phyloP scores from a whole-genome alignment of 1,139 yeast genomes.

The Debaryomycetaceae sp. region DNA sequence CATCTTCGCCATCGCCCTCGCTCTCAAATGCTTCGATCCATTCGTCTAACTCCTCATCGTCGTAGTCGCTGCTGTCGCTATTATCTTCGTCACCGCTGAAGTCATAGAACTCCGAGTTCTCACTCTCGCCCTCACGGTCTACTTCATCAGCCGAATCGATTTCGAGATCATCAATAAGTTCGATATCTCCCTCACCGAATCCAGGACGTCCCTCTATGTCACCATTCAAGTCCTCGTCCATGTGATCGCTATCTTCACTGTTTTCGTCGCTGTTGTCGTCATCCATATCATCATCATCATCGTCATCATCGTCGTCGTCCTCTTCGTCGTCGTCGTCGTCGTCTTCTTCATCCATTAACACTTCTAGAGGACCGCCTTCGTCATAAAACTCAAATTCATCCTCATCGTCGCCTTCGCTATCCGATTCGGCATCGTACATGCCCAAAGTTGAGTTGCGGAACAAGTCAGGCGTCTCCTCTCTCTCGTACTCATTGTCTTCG shows the following conservation, averaged over 20 bases:
- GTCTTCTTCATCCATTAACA: conserved; percentile 25
- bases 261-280: conserved; percentile 19
- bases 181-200: conserved; percentile 35
- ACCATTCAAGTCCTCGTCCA: conserved; percentile 13
- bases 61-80: conserved; percentile 34
- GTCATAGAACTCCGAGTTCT: conserved; percentile 29
- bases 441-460: conserved; percentile 87
- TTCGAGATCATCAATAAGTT: conserved; percentile 29
- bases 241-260: conserved; percentile 10
- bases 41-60: conserved; percentile 39
- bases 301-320: conserved; percentile 26
- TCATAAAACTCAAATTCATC: conserved; percentile 25
- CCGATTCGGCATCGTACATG: conserved; percentile 85
- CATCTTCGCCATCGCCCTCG: conserved; percentile 17
- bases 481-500: conserved; percentile 38
- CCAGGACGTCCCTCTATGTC: conserved; percentile 11
- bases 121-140: conserved; percentile 27
- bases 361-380: conserved; percentile 32
- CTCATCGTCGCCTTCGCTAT: conserved; percentile 47
- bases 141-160: conserved; percentile 17
- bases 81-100: conserved; percentile 25
- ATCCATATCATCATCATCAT: conserved; percentile 18
- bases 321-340: conserved; percentile 23
- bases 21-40: conserved; percentile 41
- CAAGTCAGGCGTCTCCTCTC: conserved; percentile 79